Evolutionary conservation across 805 yeast species (phyloP), one percentile per base, ranked within the genome.

Genomic region (Lachancea quebecensis): DNA sequence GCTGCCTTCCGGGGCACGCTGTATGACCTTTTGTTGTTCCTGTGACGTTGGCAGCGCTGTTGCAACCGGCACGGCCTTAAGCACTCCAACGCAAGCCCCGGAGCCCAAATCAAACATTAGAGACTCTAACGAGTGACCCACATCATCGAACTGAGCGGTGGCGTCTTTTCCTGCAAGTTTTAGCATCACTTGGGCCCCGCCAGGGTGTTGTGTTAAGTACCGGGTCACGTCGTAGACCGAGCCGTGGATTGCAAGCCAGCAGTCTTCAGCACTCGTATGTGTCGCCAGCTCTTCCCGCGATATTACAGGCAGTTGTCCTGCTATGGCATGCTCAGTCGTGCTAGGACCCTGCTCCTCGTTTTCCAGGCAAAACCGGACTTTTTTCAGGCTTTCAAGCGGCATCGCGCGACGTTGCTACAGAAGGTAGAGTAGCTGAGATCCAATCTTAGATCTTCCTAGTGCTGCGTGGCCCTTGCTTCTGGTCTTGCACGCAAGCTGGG

Each of bases 41-140:
- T 21, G 25, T 21, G 25, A 7, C 7, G 25, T 21, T 7, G 25
- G 7, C 25, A 21, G 25, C 7, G 25, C 25, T 21, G 25, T 21
- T 21, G 25, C 7, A 21, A 21, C 25, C 7, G 25, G 25, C 7
- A 4, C 7, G 25, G 25, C 25, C 25, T 73, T 59, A 39, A 81
- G 55, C 10, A 71, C 58, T 31, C 77, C 77, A 58, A 77, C 77
- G 31, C 79, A 69, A 38, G 77, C 67, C 41, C 72, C 77, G 35
- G 78, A 77, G 34, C 79, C 58, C 50, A 82, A 61, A 39, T 64
- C 74, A 41, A 60, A 66, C 35, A 49, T 41, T 15, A 57, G 48
- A n/a, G 69, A 60, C 30, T 68, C 67, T 48, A 58, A 44, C 28
- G 59, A 51, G 42, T 58, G 62, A 0, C 62, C 62, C 16, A 58